phyloP scores from a whole-genome alignment of 176 grass and related monocot genomes.

The Musa beccarii region DNA sequence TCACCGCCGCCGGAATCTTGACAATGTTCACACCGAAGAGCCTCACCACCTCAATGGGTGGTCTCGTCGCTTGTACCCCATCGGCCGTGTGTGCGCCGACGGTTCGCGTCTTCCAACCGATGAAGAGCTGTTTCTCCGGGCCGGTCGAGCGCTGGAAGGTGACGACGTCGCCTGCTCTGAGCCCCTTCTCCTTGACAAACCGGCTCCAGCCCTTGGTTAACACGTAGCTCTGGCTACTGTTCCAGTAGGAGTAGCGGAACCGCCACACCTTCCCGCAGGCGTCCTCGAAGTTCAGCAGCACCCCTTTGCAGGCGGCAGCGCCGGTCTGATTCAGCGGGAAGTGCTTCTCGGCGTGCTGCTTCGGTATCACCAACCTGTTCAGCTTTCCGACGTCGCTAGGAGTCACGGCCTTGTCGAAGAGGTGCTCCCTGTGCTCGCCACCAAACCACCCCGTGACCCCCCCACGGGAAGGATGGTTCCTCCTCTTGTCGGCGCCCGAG shows the following conservation, averaged over 20 bases:
- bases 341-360: conserved; percentile 11
- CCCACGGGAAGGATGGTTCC: neutral
- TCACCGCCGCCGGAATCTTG: neutral
- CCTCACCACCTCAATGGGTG: neutral
- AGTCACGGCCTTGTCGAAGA: conserved; percentile 1
- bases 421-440: neutral
- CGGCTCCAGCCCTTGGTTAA: conserved; percentile 14
- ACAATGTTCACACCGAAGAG: neutral
- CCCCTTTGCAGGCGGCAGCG: neutral
- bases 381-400: conserved; percentile 12
- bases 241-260: conserved; percentile 10
- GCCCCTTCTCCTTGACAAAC: conserved; percentile 15
- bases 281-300: neutral
- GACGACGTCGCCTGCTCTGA: neutral
- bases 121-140: neutral
- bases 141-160: neutral
- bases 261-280: conserved; percentile 5
- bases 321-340: neutral
- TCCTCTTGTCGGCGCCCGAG: neutral
- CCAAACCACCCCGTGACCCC: neutral
- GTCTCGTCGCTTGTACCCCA: neutral
- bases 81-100: neutral
- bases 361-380: conserved; percentile 6
- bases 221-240: conserved; percentile 15
- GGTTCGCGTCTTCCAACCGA: neutral